Conservation (phyloP, 495 filamentous ascomycete genomes). For the Beverwykella pulmonaria region DNA sequence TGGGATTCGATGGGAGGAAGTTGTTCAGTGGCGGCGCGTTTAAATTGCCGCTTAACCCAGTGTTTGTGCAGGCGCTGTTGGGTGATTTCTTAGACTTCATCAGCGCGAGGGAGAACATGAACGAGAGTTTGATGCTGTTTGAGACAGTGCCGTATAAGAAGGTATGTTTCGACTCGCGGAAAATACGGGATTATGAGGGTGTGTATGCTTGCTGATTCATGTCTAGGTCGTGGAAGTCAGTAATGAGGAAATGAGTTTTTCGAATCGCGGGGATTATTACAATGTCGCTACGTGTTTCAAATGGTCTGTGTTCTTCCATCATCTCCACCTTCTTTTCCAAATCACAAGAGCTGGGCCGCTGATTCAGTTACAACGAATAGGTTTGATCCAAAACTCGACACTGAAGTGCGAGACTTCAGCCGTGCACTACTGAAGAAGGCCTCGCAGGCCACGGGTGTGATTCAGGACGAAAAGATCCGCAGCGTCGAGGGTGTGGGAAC, state of each 20-base stretch:
- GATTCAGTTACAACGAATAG: not conserved
- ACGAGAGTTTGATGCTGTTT: conserved; percentile 36
- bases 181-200: no score
- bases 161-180: not conserved
- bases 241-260: conserved; percentile 32
- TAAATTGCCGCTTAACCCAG: conserved; percentile 35
- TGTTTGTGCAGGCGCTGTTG: conserved; percentile 29
- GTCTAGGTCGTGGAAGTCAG: conserved; percentile 2
- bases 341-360: no score
- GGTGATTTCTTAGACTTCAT: conserved; percentile 33
- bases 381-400: conserved; percentile 30
- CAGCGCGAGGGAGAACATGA: conserved; percentile 21
- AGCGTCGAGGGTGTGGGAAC: conserved; percentile 44
- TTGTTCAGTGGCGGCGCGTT: conserved; percentile 39
- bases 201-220: no score
- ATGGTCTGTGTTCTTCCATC: conserved; percentile 17
- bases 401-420: conserved; percentile 26
- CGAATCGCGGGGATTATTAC: conserved; percentile 37
- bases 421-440: conserved; percentile 24
- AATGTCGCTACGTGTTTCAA: conserved; percentile 34
- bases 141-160: conserved; percentile 35
- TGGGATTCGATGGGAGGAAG: conserved; percentile 37
- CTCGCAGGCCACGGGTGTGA: conserved; percentile 24
- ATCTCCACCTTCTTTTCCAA: not conserved
- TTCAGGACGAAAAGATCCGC: conserved; percentile 38